Base-by-base conservation (phyloP, 495 filamentous ascomycete species). In the Aspergillus asperescens region DNA sequence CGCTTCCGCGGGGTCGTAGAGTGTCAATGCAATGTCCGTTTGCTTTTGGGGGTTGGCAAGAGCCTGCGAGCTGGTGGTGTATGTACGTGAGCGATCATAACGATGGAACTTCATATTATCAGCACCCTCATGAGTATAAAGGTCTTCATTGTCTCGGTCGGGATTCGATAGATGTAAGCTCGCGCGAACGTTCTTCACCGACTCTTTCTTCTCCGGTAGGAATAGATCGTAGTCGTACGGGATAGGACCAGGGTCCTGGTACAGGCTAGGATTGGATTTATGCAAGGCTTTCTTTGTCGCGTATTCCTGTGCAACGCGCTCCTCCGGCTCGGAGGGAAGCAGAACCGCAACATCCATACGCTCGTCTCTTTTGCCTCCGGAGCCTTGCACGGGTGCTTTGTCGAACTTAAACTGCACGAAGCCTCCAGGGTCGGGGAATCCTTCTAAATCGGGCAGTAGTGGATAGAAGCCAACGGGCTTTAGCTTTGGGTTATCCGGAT, bases 391-490 rank as follows among this genome's bases (percentile, higher is more conserved):
- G 0, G 93, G 92, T 52, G 92, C 89, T 40, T 84, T 88, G 34
- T 79, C 76, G 70, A 96, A 96, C 56, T 97, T 96, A 69, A 90
- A 81, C 9, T 91, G 81, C 51, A 94, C 82, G 66, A 89, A 96
- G 13, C 84, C 83, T 48, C 89, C 89, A 22, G 82, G 83, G 64
- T 96, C 88, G n/a, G 90, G 86, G 62, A 91, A 84, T 7, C 88
- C 87, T 15, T 88, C 82, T n/a, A 91, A 79, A 58, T 97, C 93
- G 1, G 93, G 93, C 2, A 96, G 69, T 12, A 98, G 61, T 1
- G 93, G 88, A 61, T 83, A 91, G 53, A 82, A 81, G 40, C 90
- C 89, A 25, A 95, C 77, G 6, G 90, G 73, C 60, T 86, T 84
- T 40, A 94, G 61, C 57, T 84, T 81, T n/a, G 82, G 80, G 62